Evolutionary conservation across 495 filamentous ascomycete species (phyloP).

Genomic region (Penicillium cinerascens): DNA sequence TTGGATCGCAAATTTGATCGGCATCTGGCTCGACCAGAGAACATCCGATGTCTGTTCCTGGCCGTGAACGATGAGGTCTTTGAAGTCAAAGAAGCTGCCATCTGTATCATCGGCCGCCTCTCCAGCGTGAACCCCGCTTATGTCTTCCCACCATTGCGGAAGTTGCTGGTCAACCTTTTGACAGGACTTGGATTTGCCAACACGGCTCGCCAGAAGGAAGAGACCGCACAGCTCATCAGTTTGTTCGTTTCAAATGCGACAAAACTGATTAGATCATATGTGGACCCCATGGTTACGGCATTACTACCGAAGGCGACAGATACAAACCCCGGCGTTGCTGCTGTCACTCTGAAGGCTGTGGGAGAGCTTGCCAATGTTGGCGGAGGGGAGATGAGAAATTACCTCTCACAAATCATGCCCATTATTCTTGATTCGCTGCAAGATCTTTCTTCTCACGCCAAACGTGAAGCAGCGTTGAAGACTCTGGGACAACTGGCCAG

Average conservation of each 20-base stretch:
- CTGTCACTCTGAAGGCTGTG: conserved; percentile 87
- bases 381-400: conserved; percentile 82
- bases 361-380: conserved; percentile 92
- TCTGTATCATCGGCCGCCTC: conserved; percentile 91
- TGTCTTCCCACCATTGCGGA: conserved; percentile 90
- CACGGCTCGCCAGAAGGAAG: conserved; percentile 87
- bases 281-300: conserved; percentile 88
- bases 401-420: conserved; percentile 86
- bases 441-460: conserved; percentile 81
- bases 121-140: conserved; percentile 92
- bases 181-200: conserved; percentile 96
- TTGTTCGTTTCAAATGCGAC: conserved; percentile 88
- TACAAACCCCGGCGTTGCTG: conserved; percentile 77
- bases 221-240: conserved; percentile 89
- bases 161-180: conserved; percentile 90
- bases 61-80: conserved; percentile 96
- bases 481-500: conserved; percentile 90
- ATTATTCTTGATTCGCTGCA: conserved; percentile 90
- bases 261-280: conserved; percentile 87
- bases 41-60: conserved; percentile 90
- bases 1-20: conserved; percentile 92
- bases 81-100: conserved; percentile 85
- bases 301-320: conserved; percentile 86
- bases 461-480: conserved; percentile 85
- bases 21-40: conserved; percentile 91